Conservation (phyloP, 352 stramenopile species). For the Phytophthora chlamydospora region DNA sequence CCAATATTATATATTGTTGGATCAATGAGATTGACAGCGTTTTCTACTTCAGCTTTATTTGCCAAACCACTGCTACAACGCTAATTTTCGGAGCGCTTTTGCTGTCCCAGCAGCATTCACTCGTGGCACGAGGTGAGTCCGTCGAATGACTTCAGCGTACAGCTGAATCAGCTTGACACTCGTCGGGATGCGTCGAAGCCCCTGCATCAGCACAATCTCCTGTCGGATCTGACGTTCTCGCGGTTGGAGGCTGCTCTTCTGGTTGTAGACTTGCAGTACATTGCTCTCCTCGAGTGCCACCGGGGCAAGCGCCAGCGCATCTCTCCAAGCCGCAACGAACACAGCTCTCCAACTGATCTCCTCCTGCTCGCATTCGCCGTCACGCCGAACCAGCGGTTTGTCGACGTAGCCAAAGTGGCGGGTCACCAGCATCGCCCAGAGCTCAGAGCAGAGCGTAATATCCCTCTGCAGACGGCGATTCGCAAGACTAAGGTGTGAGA, state of each 20-base stretch:
- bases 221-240: constrained; percentile 49
- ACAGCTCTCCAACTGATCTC: constrained; percentile 53
- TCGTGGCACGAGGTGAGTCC: constrained; percentile 32
- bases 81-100: constrained; percentile 18
- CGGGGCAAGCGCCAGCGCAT: constrained; percentile 34
- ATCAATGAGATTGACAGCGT: no score
- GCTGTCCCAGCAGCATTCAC: constrained; percentile 22
- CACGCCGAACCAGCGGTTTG: constrained; percentile 16
- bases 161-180: constrained; percentile 51
- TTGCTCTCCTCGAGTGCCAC: constrained; percentile 34
- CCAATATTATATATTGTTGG: no score
- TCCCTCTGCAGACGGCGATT: constrained; percentile 45
- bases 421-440: constrained; percentile 54
- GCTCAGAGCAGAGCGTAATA: constrained; percentile 27
- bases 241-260: constrained; percentile 24
- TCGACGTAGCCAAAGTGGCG: constrained; percentile 47
- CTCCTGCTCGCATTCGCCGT: constrained; percentile 4
- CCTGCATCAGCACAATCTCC: constrained; percentile 72
- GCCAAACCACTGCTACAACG: constrained; percentile 14
- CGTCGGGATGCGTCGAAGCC: constrained; percentile 51
- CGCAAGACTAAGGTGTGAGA: constrained; percentile 41
- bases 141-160: constrained; percentile 59
- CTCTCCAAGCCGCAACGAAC: constrained; percentile 48
- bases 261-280: constrained; percentile 45
- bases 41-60: not conserved